Evolutionary conservation across 495 filamentous ascomycete genomes (phyloP).

Genomic region (Schizothecium vesticola): DNA sequence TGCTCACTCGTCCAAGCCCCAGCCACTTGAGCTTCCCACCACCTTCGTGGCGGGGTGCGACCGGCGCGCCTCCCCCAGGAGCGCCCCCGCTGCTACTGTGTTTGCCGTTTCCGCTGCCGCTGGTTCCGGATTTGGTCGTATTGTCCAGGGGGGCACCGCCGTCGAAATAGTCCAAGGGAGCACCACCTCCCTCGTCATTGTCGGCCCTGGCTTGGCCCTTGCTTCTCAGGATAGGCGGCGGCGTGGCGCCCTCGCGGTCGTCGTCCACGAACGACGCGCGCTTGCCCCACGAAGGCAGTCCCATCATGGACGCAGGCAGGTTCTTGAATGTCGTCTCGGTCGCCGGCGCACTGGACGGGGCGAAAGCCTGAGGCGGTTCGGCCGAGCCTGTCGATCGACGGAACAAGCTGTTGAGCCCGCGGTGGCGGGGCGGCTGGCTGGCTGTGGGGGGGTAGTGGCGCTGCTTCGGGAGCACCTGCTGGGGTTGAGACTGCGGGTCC

Average conservation of each 20-base stretch:
- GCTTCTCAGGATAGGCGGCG: conserved; percentile 42
- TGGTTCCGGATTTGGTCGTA: neutral
- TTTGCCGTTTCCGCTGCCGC: conserved; percentile 1
- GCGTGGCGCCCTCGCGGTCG: conserved; percentile 35
- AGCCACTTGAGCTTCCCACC: conserved; percentile 37
- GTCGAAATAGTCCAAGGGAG: conserved; percentile 6
- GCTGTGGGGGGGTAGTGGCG: conserved; percentile 44
- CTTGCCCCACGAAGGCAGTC: conserved; percentile 27
- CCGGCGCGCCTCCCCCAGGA: conserved; percentile 21
- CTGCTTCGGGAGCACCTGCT: conserved; percentile 27
- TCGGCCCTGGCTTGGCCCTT: conserved; percentile 21
- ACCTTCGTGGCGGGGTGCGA: conserved; percentile 13
- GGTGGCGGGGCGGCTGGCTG: conserved; percentile 30
- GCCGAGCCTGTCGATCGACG: conserved; percentile 30
- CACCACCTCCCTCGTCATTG: conserved; percentile 20
- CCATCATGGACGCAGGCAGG: conserved; percentile 20
- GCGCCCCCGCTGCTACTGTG: conserved; percentile 13
- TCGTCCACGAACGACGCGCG: conserved; percentile 25
- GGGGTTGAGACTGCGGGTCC: conserved; percentile 5
- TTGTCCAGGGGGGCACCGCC: conserved; percentile 6
- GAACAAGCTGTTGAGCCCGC: conserved; percentile 40
- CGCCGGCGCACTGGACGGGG: conserved; percentile 29
- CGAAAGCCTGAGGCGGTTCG: conserved; percentile 7
- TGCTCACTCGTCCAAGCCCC: conserved; percentile 31
- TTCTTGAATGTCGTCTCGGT: conserved; percentile 31